Base-by-base conservation (phyloP, 1,284 basidiomycete genomes). In the Moniliophthora roreri region DNA sequence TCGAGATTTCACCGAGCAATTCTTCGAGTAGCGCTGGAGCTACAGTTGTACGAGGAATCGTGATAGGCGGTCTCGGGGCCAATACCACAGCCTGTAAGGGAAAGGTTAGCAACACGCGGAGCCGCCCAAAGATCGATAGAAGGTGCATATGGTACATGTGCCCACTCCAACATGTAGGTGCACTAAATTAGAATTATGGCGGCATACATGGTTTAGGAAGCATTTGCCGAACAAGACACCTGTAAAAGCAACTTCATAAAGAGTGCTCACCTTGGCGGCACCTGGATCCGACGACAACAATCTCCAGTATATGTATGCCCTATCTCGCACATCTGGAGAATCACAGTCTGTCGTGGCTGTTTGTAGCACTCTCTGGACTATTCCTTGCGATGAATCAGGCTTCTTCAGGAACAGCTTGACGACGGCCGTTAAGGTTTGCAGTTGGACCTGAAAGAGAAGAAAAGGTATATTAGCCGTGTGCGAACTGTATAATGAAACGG, bases 281-380 rank as follows among this genome's bases (percentile, higher is more conserved):
- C 85, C 91, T 1, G 93, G 90, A 69, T 99, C 96, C 35, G 93
- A 93, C 9, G 92, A 95, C 40, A 98, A 71, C 57, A 98, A 69
- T 55, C 96, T 80, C 95, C 95, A 98, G 67, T 98, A 98, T 46
- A 98, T 96, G 68, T 97, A 98, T 0, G 93, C 94, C 26, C 93
- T 81, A 68, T 99, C 96, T 44, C 96, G 81, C n/a, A 99, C 86
- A 69, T 99, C 97, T 4, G 97, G 94, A 20, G 91, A 96, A 66
- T 99, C 96, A 59, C 94, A 97, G 62, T 96, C 94, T 66, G 95
- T 95, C 3, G 97, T 99, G 0, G 97, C 96, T 0, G 92, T 93
- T 60, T 94, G 90, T 32, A 99, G 76, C 4, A 98, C 88, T 28
- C 82, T 81, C 62, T 98, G 96, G 0, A 98, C 93, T 4, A 98